phyloP scores from a whole-genome alignment of 345 rosid species.

The Eutrema yunnanense region DNA sequence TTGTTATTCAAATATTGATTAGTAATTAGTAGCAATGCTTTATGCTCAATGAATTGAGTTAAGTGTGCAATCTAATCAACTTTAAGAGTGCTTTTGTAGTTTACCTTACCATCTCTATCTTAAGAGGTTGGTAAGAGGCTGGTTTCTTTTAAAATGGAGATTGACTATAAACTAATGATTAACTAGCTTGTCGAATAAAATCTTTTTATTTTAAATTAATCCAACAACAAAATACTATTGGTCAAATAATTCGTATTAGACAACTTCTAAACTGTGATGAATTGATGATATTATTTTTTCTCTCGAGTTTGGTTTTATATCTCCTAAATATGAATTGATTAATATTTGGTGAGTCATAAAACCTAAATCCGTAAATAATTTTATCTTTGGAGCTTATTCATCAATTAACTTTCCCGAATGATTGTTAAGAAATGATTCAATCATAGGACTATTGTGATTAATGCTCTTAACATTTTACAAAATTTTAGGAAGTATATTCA shows the following conservation, averaged over 20 bases:
- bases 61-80: constrained; percentile 29
- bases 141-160: not conserved
- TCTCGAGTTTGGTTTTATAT: not conserved
- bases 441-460: not conserved
- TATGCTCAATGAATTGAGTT: constrained; percentile 18
- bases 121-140: not conserved
- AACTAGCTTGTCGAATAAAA: not conserved
- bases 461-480: not conserved
- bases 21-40: not conserved
- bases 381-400: not conserved
- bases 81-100: constrained; percentile 2
- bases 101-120: constrained; percentile 10
- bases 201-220: not conserved
- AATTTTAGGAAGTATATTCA: not conserved
- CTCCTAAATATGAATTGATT: not conserved
- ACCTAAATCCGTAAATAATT: not conserved
- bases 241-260: not conserved
- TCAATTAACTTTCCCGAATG: not conserved
- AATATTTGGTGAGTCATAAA: not conserved
- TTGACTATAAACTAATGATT: not conserved
- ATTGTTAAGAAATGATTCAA: not conserved
- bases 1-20: not conserved
- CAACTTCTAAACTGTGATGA: not conserved
- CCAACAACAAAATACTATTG: constrained; percentile 8
- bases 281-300: not conserved